Conservation (phyloP, 352 stramenopile species). For the Phytophthora sojae region DNA sequence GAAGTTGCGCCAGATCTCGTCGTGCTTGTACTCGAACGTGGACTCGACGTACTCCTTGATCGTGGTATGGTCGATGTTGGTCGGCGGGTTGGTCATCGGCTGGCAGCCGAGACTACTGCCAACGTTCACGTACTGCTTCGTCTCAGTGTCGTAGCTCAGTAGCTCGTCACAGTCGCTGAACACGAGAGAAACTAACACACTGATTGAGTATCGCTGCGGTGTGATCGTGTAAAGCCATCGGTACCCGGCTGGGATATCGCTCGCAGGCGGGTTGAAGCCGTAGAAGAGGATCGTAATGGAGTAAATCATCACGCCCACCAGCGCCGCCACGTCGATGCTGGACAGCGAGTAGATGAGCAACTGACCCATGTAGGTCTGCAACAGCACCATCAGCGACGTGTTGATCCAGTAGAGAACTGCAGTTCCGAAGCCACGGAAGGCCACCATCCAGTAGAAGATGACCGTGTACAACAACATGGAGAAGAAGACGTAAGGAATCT, state of each 20-base stretch:
- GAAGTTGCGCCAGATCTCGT: constrained; percentile 53
- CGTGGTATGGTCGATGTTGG: constrained; percentile 33
- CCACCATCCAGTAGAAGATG: constrained; percentile 82
- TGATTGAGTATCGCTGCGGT: constrained; percentile 41
- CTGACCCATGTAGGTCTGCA: constrained; percentile 62
- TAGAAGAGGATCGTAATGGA: constrained; percentile 61
- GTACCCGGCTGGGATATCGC: constrained; percentile 48
- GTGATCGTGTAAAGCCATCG: constrained; percentile 51
- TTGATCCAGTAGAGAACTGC: constrained; percentile 71
- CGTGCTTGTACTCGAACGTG: constrained; percentile 54
- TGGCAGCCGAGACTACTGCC: constrained; percentile 42
- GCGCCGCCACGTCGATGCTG: constrained; percentile 45
- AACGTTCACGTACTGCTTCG: constrained; percentile 30
- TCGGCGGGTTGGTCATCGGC: constrained; percentile 33
- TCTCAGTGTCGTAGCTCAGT: constrained; percentile 28
- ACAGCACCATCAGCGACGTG: constrained; percentile 61
- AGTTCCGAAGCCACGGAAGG: constrained; percentile 41
- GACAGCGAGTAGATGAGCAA: constrained; percentile 42
- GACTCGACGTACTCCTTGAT: constrained; percentile 55
- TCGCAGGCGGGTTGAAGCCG: constrained; percentile 51
- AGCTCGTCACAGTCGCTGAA: constrained; percentile 46
- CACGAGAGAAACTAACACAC: constrained; percentile 43
- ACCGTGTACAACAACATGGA: constrained; percentile 51
- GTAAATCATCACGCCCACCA: constrained; percentile 50
- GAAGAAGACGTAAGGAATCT: constrained; percentile 66